Evolutionary conservation across 208 protist genomes (phyloP).

Genomic region (Angomonas ambiguus): DNA sequence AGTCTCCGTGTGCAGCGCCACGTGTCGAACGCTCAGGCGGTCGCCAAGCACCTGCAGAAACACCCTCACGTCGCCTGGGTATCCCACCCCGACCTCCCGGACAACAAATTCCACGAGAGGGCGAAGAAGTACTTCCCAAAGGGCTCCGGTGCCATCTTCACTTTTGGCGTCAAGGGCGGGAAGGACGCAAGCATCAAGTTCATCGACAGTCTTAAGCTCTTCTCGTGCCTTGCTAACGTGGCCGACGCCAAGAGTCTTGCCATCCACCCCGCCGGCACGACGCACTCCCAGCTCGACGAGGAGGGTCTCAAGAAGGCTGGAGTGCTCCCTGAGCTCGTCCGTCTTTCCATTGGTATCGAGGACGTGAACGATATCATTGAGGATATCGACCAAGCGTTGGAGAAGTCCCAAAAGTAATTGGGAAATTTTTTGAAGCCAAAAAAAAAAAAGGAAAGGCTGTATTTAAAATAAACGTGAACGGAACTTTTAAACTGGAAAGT

Average conservation of each 20-base stretch:
- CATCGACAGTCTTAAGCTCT: slow-evolving; percentile 35
- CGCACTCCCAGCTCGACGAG: slow-evolving; percentile 71
- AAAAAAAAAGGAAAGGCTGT: too few species aligned
- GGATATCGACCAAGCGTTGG: slow-evolving; percentile 53
- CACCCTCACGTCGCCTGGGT: slow-evolving; percentile 7
- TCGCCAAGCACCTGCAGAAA: slow-evolving; percentile 31
- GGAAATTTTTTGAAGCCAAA: too few species aligned
- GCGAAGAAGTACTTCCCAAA: slow-evolving; percentile 8
- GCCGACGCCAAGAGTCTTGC: slow-evolving; percentile 12
- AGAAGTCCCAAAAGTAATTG: slow-evolving; percentile 7
- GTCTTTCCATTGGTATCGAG: slow-evolving; percentile 80
- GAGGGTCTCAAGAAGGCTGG: slow-evolving; percentile 25
- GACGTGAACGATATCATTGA: slow-evolving; percentile 64
- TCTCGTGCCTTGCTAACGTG: slow-evolving; percentile 21
- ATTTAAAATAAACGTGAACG: too few species aligned
- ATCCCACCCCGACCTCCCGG: neutral
- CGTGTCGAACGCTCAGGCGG: slow-evolving; percentile 15
- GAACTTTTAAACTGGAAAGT: too few species aligned
- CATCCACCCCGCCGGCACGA: slow-evolving; percentile 43
- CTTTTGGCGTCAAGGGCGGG: slow-evolving; percentile 24
- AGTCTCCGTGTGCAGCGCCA: slow-evolving; percentile 69
- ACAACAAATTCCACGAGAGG: neutral
- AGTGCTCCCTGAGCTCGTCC: slow-evolving; percentile 44
- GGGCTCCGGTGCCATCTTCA: slow-evolving; percentile 16
- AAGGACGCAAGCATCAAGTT: slow-evolving; percentile 18